A percentile compares a stretch with the other conserved stretches of the same genome.
phyloP scores from a whole-genome alignment of 1,284 basidiomycete genomes.

The Puccinia sorghi region DNA sequence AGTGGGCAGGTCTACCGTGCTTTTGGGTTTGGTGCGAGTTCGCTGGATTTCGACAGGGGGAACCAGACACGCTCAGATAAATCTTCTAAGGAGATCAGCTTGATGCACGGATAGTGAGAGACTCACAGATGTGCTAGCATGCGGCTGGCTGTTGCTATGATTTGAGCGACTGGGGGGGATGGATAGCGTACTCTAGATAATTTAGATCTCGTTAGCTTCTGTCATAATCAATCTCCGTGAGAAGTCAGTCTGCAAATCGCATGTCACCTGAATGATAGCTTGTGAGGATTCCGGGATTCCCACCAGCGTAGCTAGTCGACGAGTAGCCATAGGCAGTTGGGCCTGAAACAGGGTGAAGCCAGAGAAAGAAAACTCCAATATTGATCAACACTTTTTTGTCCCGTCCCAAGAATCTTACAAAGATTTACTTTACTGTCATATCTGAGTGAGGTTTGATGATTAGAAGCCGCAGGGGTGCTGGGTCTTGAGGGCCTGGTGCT shows the following conservation, averaged over 20 bases:
- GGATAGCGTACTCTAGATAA: conserved; percentile 37
- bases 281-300: conserved; percentile 50
- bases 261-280: conserved; percentile 47
- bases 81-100: background rate
- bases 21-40: background rate
- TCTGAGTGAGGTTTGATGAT: background rate
- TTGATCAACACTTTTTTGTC: background rate
- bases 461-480: background rate
- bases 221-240: background rate
- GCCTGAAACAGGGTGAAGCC: background rate
- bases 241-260: background rate
- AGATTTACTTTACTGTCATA: conserved; percentile 15
- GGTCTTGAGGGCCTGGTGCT: background rate
- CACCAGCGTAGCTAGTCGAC: conserved; percentile 34
- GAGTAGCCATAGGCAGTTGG: conserved; percentile 38
- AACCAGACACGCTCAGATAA: background rate
- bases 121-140: conserved; percentile 23
- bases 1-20: background rate
- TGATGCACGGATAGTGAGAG: background rate
- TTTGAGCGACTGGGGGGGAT: conserved; percentile 9
- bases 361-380: background rate
- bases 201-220: conserved; percentile 4
- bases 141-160: background rate
- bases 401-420: background rate
- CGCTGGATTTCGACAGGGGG: background rate